These are phyloP conservation scores for Kregervanrija delftensis DNA, from an alignment of 805 yeast species.

Conservation along the genomic window DNA sequence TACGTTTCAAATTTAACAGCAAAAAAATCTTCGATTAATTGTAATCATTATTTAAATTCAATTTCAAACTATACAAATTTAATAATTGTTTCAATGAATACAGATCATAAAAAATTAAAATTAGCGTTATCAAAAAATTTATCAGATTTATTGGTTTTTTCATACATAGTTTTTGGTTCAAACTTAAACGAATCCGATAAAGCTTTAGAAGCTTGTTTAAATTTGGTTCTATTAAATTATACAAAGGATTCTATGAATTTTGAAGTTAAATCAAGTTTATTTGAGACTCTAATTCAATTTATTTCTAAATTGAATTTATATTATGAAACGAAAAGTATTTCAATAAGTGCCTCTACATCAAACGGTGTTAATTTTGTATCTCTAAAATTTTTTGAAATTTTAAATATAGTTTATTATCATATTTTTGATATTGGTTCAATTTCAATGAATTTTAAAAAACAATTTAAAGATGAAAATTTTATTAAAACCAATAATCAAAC, in stretches of 20 bases:
- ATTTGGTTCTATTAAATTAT: slow-evolving; percentile 15
- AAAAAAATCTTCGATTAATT: slow-evolving; percentile 17
- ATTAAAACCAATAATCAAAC: slow-evolving; percentile 7
- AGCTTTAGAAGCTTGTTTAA: slow-evolving; percentile 21
- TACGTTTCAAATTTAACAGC: slow-evolving; percentile 18
- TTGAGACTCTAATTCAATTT: slow-evolving; percentile 26
- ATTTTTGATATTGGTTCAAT: slow-evolving; percentile 16
- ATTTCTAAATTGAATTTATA: slow-evolving; percentile 25
- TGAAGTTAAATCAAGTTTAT: slow-evolving; percentile 18
- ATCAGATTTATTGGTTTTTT: slow-evolving; percentile 27
- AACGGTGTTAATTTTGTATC: slow-evolving; percentile 26
- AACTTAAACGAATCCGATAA: slow-evolving; percentile 18
- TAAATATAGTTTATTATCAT: slow-evolving; percentile 18
- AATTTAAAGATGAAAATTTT: slow-evolving; percentile 15
- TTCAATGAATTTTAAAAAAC: slow-evolving; percentile 8
- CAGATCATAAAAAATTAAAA: slow-evolving; percentile 24
- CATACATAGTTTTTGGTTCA: slow-evolving; percentile 24
- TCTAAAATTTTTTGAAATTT: slow-evolving; percentile 20
- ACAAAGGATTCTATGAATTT: slow-evolving; percentile 10
- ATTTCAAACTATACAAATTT: slow-evolving; percentile 14
- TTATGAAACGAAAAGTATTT: slow-evolving; percentile 22
- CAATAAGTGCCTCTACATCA: slow-evolving; percentile 15
- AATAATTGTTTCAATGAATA: slow-evolving; percentile 20
- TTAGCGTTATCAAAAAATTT: slow-evolving; percentile 24
- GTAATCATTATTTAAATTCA: slow-evolving; percentile 17